Conservation (phyloP, 2,329 filamentous ascomycete species). For the Mycocentrospora acerina region DNA sequence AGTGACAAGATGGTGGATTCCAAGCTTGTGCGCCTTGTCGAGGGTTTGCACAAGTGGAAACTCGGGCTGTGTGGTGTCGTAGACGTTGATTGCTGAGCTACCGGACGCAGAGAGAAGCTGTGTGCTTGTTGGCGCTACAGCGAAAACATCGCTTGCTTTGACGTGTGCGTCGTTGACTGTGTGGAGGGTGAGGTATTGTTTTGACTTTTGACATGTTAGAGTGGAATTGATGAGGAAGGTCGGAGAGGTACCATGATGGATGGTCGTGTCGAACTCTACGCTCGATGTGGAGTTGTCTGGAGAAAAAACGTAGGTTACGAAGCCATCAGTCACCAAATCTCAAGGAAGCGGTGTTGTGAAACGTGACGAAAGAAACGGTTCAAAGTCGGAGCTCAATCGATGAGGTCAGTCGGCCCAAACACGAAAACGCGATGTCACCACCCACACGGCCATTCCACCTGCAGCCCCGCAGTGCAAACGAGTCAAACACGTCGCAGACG, state of each 20-base stretch:
- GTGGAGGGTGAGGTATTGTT: constrained; percentile 95
- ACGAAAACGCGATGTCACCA: constrained; percentile 34
- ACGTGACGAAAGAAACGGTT: background rate
- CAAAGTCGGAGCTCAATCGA: constrained; percentile 9
- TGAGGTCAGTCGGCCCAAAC: constrained; percentile 32
- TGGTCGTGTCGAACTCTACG: no score
- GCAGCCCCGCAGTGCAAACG: constrained; percentile 30
- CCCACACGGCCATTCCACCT: constrained; percentile 19
- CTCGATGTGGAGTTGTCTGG: background rate
- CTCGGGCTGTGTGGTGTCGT: constrained; percentile 69
- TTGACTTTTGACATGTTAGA: constrained; percentile 64
- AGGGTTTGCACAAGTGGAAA: constrained; percentile 81
- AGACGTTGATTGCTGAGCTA: constrained; percentile 76
- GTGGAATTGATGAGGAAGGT: background rate
- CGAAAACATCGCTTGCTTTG: constrained; percentile 72
- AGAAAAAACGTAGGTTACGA: background rate
- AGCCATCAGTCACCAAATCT: background rate
- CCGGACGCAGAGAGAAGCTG: constrained; percentile 83
- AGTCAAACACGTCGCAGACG: constrained; percentile 17
- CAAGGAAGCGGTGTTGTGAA: no score
- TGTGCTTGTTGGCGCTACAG: constrained; percentile 72
- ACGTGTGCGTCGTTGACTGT: constrained; percentile 85
- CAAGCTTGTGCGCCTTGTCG: constrained; percentile 76
- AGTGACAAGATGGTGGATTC: constrained; percentile 85
- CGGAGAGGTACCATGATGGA: constrained; percentile 4